These are phyloP conservation scores for Suillus weaverae DNA, from an alignment of 768 basidiomycete genomes.

Conservation along the genomic window DNA sequence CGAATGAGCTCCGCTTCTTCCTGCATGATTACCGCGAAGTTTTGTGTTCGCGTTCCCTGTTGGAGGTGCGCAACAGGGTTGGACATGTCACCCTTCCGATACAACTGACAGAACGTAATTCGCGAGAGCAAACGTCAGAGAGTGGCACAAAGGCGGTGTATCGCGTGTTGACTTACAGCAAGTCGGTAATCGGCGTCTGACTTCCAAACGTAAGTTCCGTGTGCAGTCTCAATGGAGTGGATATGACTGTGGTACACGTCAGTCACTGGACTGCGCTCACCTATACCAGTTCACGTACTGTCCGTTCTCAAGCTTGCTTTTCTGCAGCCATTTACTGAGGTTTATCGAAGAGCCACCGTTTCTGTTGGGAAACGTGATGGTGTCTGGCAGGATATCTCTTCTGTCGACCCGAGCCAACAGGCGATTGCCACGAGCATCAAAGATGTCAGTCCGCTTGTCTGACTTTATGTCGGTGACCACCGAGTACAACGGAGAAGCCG, in stretches of 20 bases:
- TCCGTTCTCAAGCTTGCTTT: conserved; percentile 12
- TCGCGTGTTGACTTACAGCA: conserved; percentile 8
- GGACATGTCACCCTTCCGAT: conserved; percentile 8
- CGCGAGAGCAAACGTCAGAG: background rate
- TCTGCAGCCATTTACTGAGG: conserved; percentile 17
- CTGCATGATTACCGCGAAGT: conserved; percentile 16
- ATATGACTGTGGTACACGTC: conserved; percentile 6
- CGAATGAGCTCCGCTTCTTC: conserved; percentile 8
- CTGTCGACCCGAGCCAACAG: conserved; percentile 10
- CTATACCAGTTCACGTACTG: conserved; percentile 10
- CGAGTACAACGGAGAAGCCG: conserved; percentile 12
- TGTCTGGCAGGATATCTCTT: conserved; percentile 16
- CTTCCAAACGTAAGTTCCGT: conserved; percentile 13
- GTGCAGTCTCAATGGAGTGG: conserved; percentile 12
- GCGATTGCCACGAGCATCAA: conserved; percentile 10
- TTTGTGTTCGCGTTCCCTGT: conserved; percentile 1
- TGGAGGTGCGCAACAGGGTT: conserved; percentile 14
- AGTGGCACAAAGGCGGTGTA: background rate
- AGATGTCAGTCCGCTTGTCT: conserved; percentile 10
- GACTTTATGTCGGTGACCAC: conserved; percentile 13
- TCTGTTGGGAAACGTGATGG: conserved; percentile 12
- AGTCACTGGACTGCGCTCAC: background rate
- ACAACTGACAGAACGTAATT: conserved; percentile 10
- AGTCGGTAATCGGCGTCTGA: conserved; percentile 14
- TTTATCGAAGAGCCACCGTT: conserved; percentile 6